phyloP scores from a whole-genome alignment of 495 filamentous ascomycete genomes.

The Usnea hakonensis region DNA sequence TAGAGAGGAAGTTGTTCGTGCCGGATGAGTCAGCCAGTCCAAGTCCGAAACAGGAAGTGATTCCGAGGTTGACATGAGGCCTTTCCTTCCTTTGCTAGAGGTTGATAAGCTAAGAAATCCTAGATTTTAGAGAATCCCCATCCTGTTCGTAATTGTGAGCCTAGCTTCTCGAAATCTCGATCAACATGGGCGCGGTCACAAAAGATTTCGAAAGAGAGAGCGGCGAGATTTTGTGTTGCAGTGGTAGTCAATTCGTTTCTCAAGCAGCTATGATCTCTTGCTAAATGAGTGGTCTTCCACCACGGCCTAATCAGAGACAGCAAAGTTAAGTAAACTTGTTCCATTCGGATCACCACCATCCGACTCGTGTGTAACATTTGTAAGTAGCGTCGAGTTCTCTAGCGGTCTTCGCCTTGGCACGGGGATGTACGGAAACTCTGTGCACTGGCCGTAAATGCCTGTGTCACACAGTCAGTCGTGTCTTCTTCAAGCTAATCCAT shows the following conservation, averaged over 20 bases:
- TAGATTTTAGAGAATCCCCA: too few relatives aligned
- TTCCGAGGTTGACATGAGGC: too few relatives aligned
- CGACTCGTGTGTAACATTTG: not conserved
- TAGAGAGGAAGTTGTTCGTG: too few relatives aligned
- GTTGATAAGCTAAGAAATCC: too few relatives aligned
- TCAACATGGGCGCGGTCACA: too few relatives aligned
- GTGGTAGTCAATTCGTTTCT: not conserved
- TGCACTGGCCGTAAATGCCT: not conserved
- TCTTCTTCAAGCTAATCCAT: not conserved
- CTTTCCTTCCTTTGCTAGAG: too few relatives aligned
- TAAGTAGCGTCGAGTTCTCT: not conserved
- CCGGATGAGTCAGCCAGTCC: too few relatives aligned
- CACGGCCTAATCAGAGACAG: not conserved
- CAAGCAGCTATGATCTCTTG: not conserved
- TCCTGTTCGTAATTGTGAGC: too few relatives aligned
- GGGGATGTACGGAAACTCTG: not conserved
- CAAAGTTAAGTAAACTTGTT: not conserved
- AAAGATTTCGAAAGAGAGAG: not conserved
- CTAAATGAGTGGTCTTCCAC: not conserved
- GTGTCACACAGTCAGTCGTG: not conserved
- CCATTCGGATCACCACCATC: not conserved
- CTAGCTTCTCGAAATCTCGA: too few relatives aligned
- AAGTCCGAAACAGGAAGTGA: too few relatives aligned
- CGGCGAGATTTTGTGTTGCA: not conserved
- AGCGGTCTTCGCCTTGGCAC: not conserved